Base-by-base conservation (phyloP, 192 early-diverging fungal genomes). In the Mortierella alpina region DNA sequence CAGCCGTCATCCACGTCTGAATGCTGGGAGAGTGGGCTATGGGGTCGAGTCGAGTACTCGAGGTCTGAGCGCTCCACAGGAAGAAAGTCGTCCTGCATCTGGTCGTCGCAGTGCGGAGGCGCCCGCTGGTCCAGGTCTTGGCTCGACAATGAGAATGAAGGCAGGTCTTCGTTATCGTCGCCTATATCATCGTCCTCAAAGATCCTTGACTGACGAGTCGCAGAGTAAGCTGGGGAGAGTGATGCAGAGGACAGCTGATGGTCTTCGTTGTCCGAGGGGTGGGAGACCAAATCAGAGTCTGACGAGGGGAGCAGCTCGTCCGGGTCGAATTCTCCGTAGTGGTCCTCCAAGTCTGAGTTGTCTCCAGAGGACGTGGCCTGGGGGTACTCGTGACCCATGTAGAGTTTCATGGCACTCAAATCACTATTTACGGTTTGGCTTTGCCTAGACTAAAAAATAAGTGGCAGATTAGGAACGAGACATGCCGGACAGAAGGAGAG, bases 211-310 rank as follows among this genome's bases (percentile, higher is more conserved):
- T 56, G 61, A n/a, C 20, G 66, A 13, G 42, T 6, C 39, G 66
- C 12, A 22, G 60, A 68, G 13, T 39, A 22, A 8, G 42, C 0
- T 42, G 49, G 58, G 6, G 55, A 54, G 59, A 59, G n/a, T 1
- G 68, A 62, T 9, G 7, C 31, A 2, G 68, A 68, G 39, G 59
- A 63, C 22, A 14, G 66, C 15, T 14, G 6, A 10, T 14, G 59
- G 45, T 68, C 69, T 17, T 80, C 77, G 53, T 63, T 72, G 54
- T 80, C 77, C 11, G 77, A 80, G 6, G 70, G 68, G 50, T 80
- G 77, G 17, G 77, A 80, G 59, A 80, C 54, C 7, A 72, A 53
- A 47, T 80, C 77, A 10, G 77, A 80, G 57, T 80, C 70, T 11
- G 77, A 71, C 7, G 75, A 71, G 18, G 63, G 68, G 22, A 20